Evolutionary conservation across 2,329 filamentous ascomycete genomes (phyloP).

Genomic region (Fusarium multiceps): DNA sequence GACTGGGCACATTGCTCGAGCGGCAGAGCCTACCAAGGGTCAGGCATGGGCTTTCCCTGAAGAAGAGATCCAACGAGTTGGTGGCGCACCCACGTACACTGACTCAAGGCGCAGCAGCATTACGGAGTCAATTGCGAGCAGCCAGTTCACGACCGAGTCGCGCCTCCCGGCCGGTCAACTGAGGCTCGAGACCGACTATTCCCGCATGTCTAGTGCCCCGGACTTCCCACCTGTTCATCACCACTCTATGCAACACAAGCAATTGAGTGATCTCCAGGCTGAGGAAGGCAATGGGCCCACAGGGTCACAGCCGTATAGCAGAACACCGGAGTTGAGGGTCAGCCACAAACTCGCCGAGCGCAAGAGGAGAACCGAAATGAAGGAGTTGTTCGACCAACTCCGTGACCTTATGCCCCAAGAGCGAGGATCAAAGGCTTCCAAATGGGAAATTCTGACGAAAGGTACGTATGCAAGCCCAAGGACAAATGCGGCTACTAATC

Average conservation of each 20-base stretch:
- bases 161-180: constrained; percentile 77
- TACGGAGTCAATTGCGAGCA: constrained; percentile 81
- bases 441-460: constrained; percentile 90
- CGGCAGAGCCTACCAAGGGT: constrained; percentile 83
- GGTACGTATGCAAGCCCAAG: constrained; percentile 61
- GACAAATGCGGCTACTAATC: constrained; percentile 24
- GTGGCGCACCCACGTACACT: constrained; percentile 61
- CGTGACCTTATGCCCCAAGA: constrained; percentile 83
- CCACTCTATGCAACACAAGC: constrained; percentile 80
- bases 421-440: constrained; percentile 85
- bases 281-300: constrained; percentile 64
- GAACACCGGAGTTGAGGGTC: constrained; percentile 82
- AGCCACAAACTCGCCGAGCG: constrained; percentile 88
- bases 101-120: constrained; percentile 80
- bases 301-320: constrained; percentile 79
- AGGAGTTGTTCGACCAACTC: constrained; percentile 84
- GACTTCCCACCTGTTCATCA: constrained; percentile 75
- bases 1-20: constrained; percentile 72
- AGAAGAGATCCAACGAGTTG: constrained; percentile 68
- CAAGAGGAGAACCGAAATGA: constrained; percentile 88
- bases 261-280: constrained; percentile 73
- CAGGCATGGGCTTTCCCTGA: constrained; percentile 88
- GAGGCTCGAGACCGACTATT: constrained; percentile 70
- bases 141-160: constrained; percentile 81
- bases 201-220: constrained; percentile 62